phyloP scores from a whole-genome alignment of 1,139 yeast genomes.

The Blastobotrys ciferrii region DNA sequence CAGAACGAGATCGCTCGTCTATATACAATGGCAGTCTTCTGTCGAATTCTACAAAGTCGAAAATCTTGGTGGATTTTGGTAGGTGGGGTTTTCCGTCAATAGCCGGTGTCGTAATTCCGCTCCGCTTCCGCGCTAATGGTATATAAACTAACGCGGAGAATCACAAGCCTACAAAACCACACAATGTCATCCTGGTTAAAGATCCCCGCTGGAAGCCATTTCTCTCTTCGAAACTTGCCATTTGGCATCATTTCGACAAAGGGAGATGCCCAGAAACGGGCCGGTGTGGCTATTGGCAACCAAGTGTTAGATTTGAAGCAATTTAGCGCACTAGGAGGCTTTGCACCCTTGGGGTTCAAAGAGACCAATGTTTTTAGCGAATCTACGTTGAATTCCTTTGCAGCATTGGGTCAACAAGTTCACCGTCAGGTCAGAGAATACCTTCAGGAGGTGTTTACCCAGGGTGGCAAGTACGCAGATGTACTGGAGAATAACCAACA shows the following conservation, averaged over 20 bases:
- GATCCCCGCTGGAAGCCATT: slow-evolving; percentile 21
- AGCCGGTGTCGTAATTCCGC: slow-evolving; percentile 2
- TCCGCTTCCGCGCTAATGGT: background rate
- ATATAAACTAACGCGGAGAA: too few relatives aligned
- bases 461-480: slow-evolving; percentile 20
- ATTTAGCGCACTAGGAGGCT: slow-evolving; percentile 22
- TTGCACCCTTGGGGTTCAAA: slow-evolving; percentile 11
- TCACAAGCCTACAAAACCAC: background rate
- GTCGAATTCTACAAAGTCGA: too few relatives aligned
- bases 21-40: too few relatives aligned
- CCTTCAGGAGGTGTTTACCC: slow-evolving; percentile 24
- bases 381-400: slow-evolving; percentile 26
- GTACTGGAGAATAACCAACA: slow-evolving; percentile 22
- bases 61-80: too few relatives aligned
- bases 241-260: slow-evolving; percentile 26
- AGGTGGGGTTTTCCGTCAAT: slow-evolving; percentile 5
- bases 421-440: slow-evolving; percentile 23
- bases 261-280: slow-evolving; percentile 18
- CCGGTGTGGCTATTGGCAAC: slow-evolving; percentile 26
- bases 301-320: slow-evolving; percentile 24
- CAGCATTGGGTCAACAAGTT: slow-evolving; percentile 25
- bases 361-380: slow-evolving; percentile 17
- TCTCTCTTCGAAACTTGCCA: slow-evolving; percentile 26
- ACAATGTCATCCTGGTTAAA: slow-evolving; percentile 18
- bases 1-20: too few relatives aligned